phyloP scores from a whole-genome alignment of 1,284 basidiomycete species.

The Mycena citricolor region DNA sequence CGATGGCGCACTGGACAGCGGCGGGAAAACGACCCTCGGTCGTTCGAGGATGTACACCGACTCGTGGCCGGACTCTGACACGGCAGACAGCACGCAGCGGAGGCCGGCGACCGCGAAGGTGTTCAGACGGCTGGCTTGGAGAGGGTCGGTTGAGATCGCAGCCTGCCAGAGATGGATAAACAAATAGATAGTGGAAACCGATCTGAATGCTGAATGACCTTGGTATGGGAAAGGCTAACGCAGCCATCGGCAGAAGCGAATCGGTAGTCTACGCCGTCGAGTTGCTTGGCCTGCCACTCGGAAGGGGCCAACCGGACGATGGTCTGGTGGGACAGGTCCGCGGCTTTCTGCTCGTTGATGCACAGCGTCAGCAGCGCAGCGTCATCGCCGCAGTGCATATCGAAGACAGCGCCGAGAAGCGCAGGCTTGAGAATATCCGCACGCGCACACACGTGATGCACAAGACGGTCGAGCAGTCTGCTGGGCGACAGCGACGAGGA shows the following conservation, averaged over 20 bases:
- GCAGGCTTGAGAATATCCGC: conserved; percentile 21
- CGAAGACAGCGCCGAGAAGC: conserved; percentile 31
- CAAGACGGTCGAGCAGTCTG: conserved; percentile 22
- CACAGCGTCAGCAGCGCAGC: conserved; percentile 32
- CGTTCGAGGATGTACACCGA: conserved; percentile 69
- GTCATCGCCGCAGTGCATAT: conserved; percentile 30
- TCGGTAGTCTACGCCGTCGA: conserved; percentile 7
- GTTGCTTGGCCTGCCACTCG: conserved; percentile 4
- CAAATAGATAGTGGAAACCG: too few species aligned
- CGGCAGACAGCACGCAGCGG: conserved; percentile 36
- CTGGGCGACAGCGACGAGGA: conserved; percentile 13
- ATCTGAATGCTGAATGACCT: background rate
- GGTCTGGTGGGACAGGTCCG: conserved; percentile 1
- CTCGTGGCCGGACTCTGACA: conserved; percentile 25
- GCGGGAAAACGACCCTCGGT: conserved; percentile 66
- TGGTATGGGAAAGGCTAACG: background rate
- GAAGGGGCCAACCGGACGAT: conserved; percentile 1
- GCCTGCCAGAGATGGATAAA: conserved; percentile 2
- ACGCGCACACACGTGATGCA: conserved; percentile 28
- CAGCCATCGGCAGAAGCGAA: conserved; percentile 19
- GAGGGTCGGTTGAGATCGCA: conserved; percentile 1
- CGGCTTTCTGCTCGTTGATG: conserved; percentile 25
- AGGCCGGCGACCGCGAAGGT: conserved; percentile 36
- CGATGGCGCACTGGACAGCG: conserved; percentile 37
- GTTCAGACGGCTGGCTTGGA: conserved; percentile 26